Base-by-base conservation (phyloP, 208 protist species). In the Zelonia costaricensis region DNA sequence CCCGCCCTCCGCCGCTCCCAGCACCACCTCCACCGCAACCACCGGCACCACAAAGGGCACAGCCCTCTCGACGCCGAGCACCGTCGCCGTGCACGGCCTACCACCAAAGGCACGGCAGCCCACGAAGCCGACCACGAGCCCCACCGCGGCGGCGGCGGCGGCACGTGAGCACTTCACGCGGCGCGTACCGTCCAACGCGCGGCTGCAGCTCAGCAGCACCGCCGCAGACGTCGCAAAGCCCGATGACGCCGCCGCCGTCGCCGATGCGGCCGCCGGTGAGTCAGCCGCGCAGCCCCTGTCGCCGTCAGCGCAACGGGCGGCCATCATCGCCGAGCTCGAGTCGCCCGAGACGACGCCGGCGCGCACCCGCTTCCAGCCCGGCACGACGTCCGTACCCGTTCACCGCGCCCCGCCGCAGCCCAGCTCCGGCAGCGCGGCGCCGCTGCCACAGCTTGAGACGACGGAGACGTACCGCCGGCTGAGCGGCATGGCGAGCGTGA, bases 191-290 rank as follows among this genome's bases (percentile, higher is more conserved):
- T 35, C 22, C 12, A 13, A 6, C 40, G 4, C 20, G 3, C 35
- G 35, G 31, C 18, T 57, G 51, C 51, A 44, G 35, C 51, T 57
- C 22, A 57, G 35, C 23, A 30, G 28, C 22, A 57, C 51, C 28
- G 27, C 33, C 51, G 51, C 35, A 18, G 35, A n/a, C 31, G 22
- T 57, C 12, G 36, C 22, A 18, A 57, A 22, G 22, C 18, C 35
- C 15, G 25, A 28, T 33, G 47, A 1, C 28, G 28, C 12, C 47
- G 7, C 25, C 18, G 16, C 8, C 47, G 12, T 13, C 28, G 35
- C 27, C 3, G 25, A 3, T 28, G 22, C 47, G 5, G 25, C 47
- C 25, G 9, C 25, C 47, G 3, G 47, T 23, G 20, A 28, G n/a
- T n/a, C n/a, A n/a, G n/a, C n/a, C n/a, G n/a, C n/a, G n/a, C n/a